These are phyloP conservation scores for Globisporangium emineosum DNA, from an alignment of 352 stramenopile species.

Conservation along the genomic window DNA sequence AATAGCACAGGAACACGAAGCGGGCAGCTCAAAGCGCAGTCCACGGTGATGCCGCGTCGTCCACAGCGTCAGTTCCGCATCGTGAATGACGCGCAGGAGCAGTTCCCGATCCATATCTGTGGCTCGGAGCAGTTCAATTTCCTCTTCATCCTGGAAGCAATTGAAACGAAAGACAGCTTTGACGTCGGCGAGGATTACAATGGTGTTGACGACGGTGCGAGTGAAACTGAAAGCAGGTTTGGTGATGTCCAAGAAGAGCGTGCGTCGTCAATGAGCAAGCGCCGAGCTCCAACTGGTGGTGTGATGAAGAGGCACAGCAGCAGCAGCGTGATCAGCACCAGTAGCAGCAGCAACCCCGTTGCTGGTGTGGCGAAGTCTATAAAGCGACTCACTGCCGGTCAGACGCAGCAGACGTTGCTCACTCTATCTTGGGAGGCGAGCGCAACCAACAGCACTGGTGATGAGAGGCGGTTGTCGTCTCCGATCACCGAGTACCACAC, in stretches of 20 bases:
- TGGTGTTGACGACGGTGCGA: background rate
- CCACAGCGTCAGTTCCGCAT: conserved; percentile 29
- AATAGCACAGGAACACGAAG: background rate
- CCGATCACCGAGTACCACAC: conserved; percentile 64
- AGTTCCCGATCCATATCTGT: conserved; percentile 53
- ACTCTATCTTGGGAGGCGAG: conserved; percentile 57
- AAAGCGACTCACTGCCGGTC: background rate
- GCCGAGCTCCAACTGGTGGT: background rate
- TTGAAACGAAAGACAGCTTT: conserved; percentile 16
- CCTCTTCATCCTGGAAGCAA: conserved; percentile 40
- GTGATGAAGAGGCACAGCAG: conserved; percentile 17
- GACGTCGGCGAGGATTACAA: background rate
- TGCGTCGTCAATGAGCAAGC: conserved; percentile 12
- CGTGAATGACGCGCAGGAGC: conserved; percentile 35
- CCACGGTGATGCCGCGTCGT: background rate
- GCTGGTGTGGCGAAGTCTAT: background rate
- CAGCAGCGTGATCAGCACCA: conserved; percentile 7
- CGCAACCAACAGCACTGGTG: background rate
- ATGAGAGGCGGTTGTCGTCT: conserved; percentile 13
- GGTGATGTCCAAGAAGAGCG: conserved; percentile 5
- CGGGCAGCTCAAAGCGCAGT: background rate
- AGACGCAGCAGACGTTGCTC: conserved; percentile 48
- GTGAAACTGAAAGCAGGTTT: background rate
- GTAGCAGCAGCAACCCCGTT: background rate
- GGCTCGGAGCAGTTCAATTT: conserved; percentile 70